Evolutionary conservation across 2,329 filamentous ascomycete genomes (phyloP).

Genomic region (Pseudocercospora cruenta): DNA sequence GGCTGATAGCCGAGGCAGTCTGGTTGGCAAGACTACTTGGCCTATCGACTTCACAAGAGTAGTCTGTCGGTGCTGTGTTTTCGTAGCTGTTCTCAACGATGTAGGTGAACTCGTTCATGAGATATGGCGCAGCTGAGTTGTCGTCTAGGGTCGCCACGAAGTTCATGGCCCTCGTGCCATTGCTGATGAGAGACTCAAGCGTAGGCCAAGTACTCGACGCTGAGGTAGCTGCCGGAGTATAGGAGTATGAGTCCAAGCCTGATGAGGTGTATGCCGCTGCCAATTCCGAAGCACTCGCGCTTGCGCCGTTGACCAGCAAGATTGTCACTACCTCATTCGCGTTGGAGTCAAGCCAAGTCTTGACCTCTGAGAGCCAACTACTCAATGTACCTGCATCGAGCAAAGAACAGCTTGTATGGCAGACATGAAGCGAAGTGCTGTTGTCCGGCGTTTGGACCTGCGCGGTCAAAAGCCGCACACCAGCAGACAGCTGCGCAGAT

Average conservation of each 20-base stretch:
- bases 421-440: constrained; percentile 57
- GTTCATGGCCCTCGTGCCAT: constrained; percentile 57
- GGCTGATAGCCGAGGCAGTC: constrained; percentile 19
- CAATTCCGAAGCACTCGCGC: constrained; percentile 51
- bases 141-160: constrained; percentile 82
- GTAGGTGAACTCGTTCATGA: constrained; percentile 57
- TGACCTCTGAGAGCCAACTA: constrained; percentile 60
- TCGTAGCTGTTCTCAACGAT: constrained; percentile 53
- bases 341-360: constrained; percentile 63
- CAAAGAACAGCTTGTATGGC: constrained; percentile 66
- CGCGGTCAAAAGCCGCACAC: constrained; percentile 66
- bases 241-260: constrained; percentile 52
- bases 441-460: constrained; percentile 61
- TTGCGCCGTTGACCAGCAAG: constrained; percentile 74
- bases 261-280: constrained; percentile 55
- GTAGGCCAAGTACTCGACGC: constrained; percentile 75
- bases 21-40: constrained; percentile 24
- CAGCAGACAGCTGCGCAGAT: constrained; percentile 61
- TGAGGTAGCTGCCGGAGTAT: constrained; percentile 39
- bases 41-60: constrained; percentile 25
- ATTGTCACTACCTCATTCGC: constrained; percentile 88
- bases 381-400: constrained; percentile 57
- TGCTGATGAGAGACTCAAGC: constrained; percentile 73
- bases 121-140: constrained; percentile 71
- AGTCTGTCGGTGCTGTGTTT: constrained; percentile 36